Percentiles rank a stretch among this genome's conserved stretches.
Evolutionary conservation across 2,329 filamentous ascomycete species (phyloP).

Genomic region (Scedosporium apiospermum): DNA sequence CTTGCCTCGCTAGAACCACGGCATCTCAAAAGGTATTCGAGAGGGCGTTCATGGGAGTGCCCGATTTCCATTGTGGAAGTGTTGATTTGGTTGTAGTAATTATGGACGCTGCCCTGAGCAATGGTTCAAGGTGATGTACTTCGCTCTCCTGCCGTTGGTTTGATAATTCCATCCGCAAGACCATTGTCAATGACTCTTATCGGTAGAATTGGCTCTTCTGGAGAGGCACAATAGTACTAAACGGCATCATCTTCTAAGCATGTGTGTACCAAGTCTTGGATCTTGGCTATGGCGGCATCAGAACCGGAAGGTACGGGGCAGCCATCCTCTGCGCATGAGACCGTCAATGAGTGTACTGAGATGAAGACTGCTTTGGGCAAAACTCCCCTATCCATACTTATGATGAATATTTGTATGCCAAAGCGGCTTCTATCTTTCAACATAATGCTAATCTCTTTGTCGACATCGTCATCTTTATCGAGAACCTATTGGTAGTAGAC

Average conservation of each 20-base stretch:
- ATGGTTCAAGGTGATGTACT: conserved; percentile 7
- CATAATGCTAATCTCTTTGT: not conserved
- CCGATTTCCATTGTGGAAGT: not conserved
- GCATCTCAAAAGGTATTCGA: not conserved
- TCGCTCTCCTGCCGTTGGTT: not conserved
- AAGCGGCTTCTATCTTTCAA: not conserved
- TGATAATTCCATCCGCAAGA: not conserved
- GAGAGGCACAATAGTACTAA: too few species aligned
- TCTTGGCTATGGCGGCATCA: too few species aligned
- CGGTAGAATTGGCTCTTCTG: too few species aligned
- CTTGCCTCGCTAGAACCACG: not conserved
- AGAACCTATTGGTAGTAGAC: not conserved
- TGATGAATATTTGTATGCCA: not conserved
- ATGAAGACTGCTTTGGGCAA: too few species aligned
- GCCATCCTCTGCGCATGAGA: too few species aligned
- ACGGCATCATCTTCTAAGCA: too few species aligned
- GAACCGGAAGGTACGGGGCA: too few species aligned
- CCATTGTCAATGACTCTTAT: not conserved
- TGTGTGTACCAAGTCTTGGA: too few species aligned
- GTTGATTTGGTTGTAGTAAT: not conserved
- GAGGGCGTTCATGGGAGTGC: not conserved
- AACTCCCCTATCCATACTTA: too few species aligned
- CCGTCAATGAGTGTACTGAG: too few species aligned
- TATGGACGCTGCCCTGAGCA: conserved; percentile 3
- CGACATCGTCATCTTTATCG: not conserved